Evolutionary conservation across 345 rosid genomes (phyloP).

Genomic region (Leavenworthia alabamica): DNA sequence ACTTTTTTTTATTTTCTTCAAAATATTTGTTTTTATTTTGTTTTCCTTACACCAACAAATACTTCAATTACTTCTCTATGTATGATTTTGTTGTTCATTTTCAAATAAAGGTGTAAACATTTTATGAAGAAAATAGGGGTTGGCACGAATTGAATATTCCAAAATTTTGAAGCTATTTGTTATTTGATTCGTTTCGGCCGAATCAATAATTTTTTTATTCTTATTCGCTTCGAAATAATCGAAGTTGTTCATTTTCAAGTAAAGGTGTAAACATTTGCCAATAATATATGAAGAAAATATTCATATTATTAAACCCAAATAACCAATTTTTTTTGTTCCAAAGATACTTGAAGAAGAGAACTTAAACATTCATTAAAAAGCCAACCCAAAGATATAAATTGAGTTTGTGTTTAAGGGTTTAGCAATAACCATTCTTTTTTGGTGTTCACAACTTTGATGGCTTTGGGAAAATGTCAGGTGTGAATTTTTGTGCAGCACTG

Average conservation of each 20-base stretch:
- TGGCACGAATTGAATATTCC: too few relatives aligned
- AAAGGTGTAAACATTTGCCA: constrained; percentile 2
- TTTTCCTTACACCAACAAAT: constrained; percentile 2
- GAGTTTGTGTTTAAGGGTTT: constrained; percentile 17
- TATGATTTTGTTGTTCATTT: not conserved
- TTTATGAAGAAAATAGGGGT: too few relatives aligned
- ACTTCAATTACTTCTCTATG: constrained; percentile 2
- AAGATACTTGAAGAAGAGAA: constrained; percentile 19
- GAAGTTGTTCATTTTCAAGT: not conserved
- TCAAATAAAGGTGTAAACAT: constrained; percentile 10
- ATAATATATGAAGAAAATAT: not conserved
- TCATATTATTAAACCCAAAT: constrained; percentile 11
- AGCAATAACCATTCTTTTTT: constrained; percentile 7
- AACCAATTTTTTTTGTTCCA: constrained; percentile 2
- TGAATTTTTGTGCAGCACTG: constrained; percentile 89
- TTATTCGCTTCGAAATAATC: too few relatives aligned
- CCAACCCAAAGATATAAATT: constrained; percentile 17
- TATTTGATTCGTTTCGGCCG: too few relatives aligned
- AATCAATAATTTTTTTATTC: too few relatives aligned
- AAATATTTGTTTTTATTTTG: not conserved
- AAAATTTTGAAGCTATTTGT: too few relatives aligned
- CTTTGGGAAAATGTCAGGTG: constrained; percentile 97
- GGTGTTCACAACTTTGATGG: constrained; percentile 73
- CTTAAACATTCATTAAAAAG: constrained; percentile 9
- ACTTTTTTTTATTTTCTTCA: not conserved